A percentile compares a stretch with the other conserved stretches of the same genome.
These are phyloP conservation scores for Xylaria curta DNA, from an alignment of 495 filamentous ascomycete genomes.

Conservation along the genomic window DNA sequence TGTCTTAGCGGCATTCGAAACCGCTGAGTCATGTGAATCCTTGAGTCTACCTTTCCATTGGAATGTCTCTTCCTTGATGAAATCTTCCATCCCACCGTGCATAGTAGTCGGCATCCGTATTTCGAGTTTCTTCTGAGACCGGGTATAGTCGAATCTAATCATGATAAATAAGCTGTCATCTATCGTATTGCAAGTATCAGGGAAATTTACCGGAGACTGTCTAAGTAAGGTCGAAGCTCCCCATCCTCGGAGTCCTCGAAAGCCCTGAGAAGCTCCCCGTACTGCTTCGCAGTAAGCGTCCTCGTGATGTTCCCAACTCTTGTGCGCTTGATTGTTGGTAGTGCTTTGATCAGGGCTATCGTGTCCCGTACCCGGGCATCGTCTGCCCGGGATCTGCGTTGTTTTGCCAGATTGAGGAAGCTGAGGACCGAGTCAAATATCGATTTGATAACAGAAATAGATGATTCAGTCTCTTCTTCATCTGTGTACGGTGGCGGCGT, in stretches of 20 bases:
- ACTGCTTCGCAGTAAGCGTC: conserved; percentile 7
- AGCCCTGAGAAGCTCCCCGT: neutral
- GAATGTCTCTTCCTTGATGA: neutral
- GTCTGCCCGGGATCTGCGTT: conserved; percentile 3
- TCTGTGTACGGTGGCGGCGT: neutral
- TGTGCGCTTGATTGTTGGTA: neutral
- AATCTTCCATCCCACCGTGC: conserved; percentile 8
- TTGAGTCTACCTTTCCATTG: neutral
- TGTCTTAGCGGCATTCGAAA: conserved; percentile 1
- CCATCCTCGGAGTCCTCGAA: neutral
- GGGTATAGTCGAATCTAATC: conserved; percentile 14
- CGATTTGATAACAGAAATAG: neutral
- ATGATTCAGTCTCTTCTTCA: neutral
- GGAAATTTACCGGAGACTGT: neutral
- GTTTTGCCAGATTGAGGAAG: conserved; percentile 23
- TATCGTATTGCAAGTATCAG: neutral
- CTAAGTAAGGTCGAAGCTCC: neutral
- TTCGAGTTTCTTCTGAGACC: conserved; percentile 6
- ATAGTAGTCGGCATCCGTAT: conserved; percentile 11
- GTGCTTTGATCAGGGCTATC: conserved; percentile 1
- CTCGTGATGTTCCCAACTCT: neutral
- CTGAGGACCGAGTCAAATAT: neutral
- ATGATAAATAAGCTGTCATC: neutral
- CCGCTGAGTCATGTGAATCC: neutral
- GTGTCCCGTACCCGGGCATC: neutral